phyloP scores from a whole-genome alignment of 352 stramenopile species.

The Phytophthora macrochlamydospora region DNA sequence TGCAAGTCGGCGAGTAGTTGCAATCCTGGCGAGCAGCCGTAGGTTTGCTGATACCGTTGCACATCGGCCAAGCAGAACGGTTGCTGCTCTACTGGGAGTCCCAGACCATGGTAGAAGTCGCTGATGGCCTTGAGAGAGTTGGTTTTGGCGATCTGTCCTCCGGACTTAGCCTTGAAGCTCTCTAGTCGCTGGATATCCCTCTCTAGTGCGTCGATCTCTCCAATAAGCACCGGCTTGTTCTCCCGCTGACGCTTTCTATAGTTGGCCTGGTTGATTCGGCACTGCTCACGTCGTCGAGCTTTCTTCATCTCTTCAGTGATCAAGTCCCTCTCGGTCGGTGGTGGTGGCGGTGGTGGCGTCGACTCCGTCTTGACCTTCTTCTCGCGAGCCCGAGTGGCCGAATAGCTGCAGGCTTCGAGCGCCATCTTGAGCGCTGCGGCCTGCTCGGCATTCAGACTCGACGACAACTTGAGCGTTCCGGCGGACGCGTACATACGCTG shows the following conservation, averaged over 20 bases:
- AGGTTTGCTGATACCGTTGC: neutral
- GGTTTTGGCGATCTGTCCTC: conserved; percentile 56
- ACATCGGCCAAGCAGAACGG: neutral
- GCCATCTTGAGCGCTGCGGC: conserved; percentile 23
- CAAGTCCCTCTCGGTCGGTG: no score
- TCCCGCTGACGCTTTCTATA: neutral
- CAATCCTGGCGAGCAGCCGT: conserved; percentile 29
- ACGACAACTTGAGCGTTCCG: neutral
- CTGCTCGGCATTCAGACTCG: conserved; percentile 25
- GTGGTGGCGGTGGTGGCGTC: neutral
- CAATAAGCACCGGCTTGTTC: neutral
- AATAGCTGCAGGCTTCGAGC: conserved; percentile 8
- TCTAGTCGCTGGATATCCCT: neutral
- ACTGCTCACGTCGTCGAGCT: conserved; percentile 4
- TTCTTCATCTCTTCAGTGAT: neutral
- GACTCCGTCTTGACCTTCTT: neutral
- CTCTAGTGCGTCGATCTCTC: neutral
- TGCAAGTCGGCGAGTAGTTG: conserved; percentile 37
- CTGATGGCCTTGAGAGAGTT: conserved; percentile 48
- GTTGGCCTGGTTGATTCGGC: conserved; percentile 1
- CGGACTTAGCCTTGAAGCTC: conserved; percentile 9
- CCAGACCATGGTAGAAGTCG: conserved; percentile 39
- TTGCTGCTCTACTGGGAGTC: conserved; percentile 6
- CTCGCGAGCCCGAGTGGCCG: neutral
- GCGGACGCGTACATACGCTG: neutral